Evolutionary conservation across 1,284 basidiomycete genomes (phyloP), one percentile per base, ranked within the genome.

Genomic region (Sporisorium reilianum): DNA sequence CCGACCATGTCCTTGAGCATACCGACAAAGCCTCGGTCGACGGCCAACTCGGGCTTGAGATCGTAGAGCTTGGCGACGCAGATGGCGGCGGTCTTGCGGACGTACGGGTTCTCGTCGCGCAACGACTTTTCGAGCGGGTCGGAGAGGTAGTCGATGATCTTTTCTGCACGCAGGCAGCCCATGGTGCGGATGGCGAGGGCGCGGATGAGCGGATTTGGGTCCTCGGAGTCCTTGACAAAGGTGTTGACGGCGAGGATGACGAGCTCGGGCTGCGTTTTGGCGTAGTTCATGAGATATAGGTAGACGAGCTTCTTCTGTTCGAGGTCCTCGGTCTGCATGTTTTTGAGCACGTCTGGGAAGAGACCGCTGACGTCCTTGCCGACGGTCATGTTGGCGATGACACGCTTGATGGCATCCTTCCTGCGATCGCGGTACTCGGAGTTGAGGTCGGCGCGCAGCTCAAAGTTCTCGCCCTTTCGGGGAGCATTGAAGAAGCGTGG

Each of bases 71-170:
- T 97, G 6, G 92, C 94, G 11, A 97, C 94, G 72, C 84, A 95
- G 42, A 96, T 94, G 0, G 94, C 94, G 22, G 94, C 93, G 2
- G 94, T 97, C 86, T 97, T 97, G 64, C 94, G 91, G n/a, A 97
- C 94, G 85, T 96, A 96, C 10, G 95, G 92, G 83, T 97, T 94
- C 18, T 91, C 88, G 83, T 97, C 94, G 80, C 93, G 93, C 51
- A 97, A 88, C 68, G 91, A 92, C 81, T 95, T 93, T 58, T 93
- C 89, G 41, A 97, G 87, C 52, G 93, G 94, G 66, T 97, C 94
- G 58, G 90, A 88, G 23, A 97, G 88, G 0, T 92, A 89, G 59
- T 92, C 90, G 18, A 90, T 90, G 2, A 82, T 64, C 2, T 62
- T 49, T 1, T 79, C 72, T 61, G 95, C 84, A n/a, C 80, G 78